phyloP scores from a whole-genome alignment of 345 rosid genomes.

The Luvunga scandens region DNA sequence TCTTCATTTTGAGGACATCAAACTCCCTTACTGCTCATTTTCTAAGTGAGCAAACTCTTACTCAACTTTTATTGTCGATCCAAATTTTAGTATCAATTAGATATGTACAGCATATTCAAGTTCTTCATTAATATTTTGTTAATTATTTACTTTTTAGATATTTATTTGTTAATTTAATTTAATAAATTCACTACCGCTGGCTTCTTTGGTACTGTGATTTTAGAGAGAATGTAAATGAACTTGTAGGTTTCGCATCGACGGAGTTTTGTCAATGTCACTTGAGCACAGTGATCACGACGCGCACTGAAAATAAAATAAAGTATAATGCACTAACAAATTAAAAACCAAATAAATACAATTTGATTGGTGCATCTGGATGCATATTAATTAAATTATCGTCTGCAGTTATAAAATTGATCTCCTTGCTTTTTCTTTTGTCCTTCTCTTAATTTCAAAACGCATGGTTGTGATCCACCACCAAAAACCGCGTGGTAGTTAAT shows the following conservation, averaged over 20 bases:
- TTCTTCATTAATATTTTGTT: neutral
- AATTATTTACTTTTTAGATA: neutral
- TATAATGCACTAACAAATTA: neutral
- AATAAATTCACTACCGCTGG: neutral
- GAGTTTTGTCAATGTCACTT: conserved; percentile 18
- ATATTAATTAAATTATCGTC: neutral
- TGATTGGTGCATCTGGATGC: neutral
- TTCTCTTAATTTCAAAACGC: neutral
- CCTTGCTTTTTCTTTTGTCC: neutral
- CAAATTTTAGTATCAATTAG: no score
- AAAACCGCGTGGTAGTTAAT: neutral
- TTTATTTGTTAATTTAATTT: no score
- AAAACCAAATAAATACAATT: neutral
- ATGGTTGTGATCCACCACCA: neutral
- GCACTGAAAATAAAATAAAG: neutral
- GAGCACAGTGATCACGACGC: neutral
- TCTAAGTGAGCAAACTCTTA: no score
- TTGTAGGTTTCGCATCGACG: neutral
- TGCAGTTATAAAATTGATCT: neutral
- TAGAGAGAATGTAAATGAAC: neutral
- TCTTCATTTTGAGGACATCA: no score
- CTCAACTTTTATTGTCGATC: no score
- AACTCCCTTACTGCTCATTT: no score
- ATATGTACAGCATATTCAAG: no score
- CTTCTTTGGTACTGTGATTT: neutral